Conservation (phyloP, 164 flowering plant genomes). For the Stephania yunnanensis region DNA sequence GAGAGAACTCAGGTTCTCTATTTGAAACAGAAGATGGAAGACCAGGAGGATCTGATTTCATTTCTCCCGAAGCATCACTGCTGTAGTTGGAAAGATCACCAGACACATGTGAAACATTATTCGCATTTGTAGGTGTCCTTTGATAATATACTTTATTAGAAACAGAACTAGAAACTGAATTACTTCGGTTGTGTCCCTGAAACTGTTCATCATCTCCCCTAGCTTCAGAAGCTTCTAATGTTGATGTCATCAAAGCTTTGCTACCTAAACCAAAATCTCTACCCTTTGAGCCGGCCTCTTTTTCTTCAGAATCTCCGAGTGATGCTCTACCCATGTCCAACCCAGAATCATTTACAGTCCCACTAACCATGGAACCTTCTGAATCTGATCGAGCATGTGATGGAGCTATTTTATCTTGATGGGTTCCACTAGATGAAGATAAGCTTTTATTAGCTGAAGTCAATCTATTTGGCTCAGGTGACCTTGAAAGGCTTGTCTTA, state of each 20-base stretch:
- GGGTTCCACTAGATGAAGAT: constrained; percentile 32
- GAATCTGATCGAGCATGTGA: constrained; percentile 51
- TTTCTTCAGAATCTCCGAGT: constrained; percentile 35
- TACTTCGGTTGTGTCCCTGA: constrained; percentile 38
- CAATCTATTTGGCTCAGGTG: constrained; percentile 36
- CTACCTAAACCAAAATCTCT: constrained; percentile 22
- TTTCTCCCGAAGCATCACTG: constrained; percentile 69
- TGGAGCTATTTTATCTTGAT: constrained; percentile 34
- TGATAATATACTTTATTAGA: constrained; percentile 26
- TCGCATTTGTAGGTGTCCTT: constrained; percentile 29
- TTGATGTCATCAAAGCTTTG: constrained; percentile 30
- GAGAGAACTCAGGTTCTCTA: constrained; percentile 47
- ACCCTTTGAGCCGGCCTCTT: constrained; percentile 26
- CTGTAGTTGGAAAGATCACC: constrained; percentile 35
- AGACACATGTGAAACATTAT: constrained; percentile 33
- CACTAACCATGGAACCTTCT: constrained; percentile 37
- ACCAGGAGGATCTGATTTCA: constrained; percentile 38
- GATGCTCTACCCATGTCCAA: constrained; percentile 43
- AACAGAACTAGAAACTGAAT: constrained; percentile 39
- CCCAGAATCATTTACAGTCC: constrained; percentile 42
- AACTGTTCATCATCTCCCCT: constrained; percentile 28
- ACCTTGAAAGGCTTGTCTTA: constrained; percentile 32
- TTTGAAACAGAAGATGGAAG: constrained; percentile 26
- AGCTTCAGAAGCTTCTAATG: constrained; percentile 31
- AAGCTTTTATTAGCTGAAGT: constrained; percentile 32